Evolutionary conservation across 106 monocot genomes (phyloP).

Genomic region (Posidonia australis): DNA sequence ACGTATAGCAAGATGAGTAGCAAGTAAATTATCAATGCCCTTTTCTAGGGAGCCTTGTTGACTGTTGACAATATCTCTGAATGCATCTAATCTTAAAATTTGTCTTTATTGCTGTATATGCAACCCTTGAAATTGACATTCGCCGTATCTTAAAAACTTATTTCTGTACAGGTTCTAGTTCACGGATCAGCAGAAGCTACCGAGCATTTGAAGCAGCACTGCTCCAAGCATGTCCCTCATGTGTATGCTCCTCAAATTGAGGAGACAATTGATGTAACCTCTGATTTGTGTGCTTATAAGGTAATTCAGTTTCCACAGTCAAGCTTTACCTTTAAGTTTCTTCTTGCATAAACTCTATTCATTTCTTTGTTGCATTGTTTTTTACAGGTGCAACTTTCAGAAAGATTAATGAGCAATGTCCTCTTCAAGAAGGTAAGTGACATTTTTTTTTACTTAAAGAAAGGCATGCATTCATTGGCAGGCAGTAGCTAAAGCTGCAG

Average conservation of each 20-base stretch:
- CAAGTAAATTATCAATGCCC: too few species aligned
- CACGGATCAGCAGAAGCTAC: constrained; percentile 99
- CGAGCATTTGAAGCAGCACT: constrained; percentile 94
- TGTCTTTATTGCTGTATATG: neutral
- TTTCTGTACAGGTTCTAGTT: constrained; percentile 60
- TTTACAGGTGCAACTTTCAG: constrained; percentile 83
- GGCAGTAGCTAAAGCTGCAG: neutral
- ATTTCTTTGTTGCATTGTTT: constrained; percentile 2
- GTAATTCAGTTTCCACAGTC: constrained; percentile 24
- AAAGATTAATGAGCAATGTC: constrained; percentile 91
- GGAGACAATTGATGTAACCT: constrained; percentile 96
- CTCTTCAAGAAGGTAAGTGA: constrained; percentile 79
- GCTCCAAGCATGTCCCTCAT: constrained; percentile 71
- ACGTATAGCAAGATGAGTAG: too few species aligned
- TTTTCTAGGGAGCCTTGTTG: too few species aligned
- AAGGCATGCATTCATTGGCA: too few species aligned
- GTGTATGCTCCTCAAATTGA: constrained; percentile 95
- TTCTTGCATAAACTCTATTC: neutral
- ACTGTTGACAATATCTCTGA: too few species aligned
- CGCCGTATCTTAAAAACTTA: neutral
- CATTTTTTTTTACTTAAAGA: too few species aligned
- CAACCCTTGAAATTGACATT: neutral
- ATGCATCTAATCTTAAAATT: too few species aligned
- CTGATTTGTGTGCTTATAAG: constrained; percentile 96
- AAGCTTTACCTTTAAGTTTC: neutral